Evolutionary conservation across 2,329 filamentous ascomycete genomes (phyloP).

Genomic region (Curvularia verruculosa): DNA sequence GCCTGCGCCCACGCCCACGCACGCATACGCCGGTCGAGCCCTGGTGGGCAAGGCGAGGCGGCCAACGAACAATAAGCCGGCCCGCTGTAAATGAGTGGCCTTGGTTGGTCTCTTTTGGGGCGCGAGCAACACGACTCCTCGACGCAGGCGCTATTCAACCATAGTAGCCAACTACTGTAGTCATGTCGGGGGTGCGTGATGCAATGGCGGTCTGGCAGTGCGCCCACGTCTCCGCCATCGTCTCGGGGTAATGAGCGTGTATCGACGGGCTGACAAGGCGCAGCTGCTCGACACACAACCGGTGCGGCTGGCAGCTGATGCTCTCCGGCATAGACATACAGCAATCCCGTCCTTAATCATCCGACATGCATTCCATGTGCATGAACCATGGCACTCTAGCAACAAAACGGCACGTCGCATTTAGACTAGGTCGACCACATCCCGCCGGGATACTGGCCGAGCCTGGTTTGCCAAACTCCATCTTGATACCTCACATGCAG

Average conservation of each 20-base stretch:
- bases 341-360: neutral
- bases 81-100: neutral
- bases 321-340: neutral
- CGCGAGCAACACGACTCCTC: neutral
- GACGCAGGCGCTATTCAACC: neutral
- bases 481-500: slow-evolving; percentile 1
- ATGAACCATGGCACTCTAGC: slow-evolving; percentile 7
- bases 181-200: neutral
- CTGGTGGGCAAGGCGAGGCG: neutral
- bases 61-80: neutral
- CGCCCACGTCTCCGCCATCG: neutral
- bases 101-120: neutral
- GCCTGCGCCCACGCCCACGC: no score
- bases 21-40: slow-evolving; percentile 19
- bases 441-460: slow-evolving; percentile 7
- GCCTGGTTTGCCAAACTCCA: slow-evolving; percentile 6
- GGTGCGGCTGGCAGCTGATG: neutral
- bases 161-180: neutral
- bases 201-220: neutral
- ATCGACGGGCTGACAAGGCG: neutral
- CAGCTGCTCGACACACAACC: neutral
- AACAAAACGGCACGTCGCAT: slow-evolving; percentile 4
- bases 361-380: neutral
- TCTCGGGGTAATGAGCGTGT: neutral
- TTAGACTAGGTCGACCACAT: neutral